phyloP scores from a whole-genome alignment of 176 grass and related monocot genomes.

The Poa pratensis region DNA sequence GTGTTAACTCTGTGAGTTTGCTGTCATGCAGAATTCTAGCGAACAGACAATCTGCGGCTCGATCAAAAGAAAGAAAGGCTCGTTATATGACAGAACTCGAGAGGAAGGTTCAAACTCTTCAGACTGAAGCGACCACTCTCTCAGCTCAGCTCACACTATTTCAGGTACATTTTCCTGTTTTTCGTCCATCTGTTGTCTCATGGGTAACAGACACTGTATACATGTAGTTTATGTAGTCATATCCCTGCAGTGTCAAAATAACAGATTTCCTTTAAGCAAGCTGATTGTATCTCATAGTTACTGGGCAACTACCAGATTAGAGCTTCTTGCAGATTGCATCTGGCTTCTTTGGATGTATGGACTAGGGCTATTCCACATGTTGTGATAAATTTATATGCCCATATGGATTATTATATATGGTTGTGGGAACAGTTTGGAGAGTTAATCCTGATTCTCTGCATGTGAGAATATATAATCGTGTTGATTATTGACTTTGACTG shows the following conservation, averaged over 20 bases:
- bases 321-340: constrained; percentile 31
- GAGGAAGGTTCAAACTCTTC: constrained; percentile 95
- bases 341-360: constrained; percentile 39
- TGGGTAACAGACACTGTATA: constrained; percentile 36
- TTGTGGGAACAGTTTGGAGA: constrained; percentile 30
- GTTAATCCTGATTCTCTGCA: constrained; percentile 36
- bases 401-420: constrained; percentile 31
- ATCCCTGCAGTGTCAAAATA: constrained; percentile 31
- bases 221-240: constrained; percentile 20
- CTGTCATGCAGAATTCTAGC: constrained; percentile 81
- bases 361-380: constrained; percentile 33
- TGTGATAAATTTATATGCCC: constrained; percentile 38
- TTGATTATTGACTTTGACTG: constrained; percentile 36
- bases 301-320: neutral
- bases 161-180: constrained; percentile 58
- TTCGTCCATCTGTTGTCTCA: constrained; percentile 11
- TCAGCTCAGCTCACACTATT: constrained; percentile 96
- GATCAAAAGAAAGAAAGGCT: constrained; percentile 99
- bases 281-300: neutral
- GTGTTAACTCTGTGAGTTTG: constrained; percentile 30
- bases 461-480: constrained; percentile 15
- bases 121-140: constrained; percentile 99
- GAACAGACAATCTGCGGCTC: constrained; percentile 94
- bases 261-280: neutral
- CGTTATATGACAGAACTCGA: constrained; percentile 98